Conservation (phyloP, 2,329 filamentous ascomycete species). For the Clarireedia sp. region DNA sequence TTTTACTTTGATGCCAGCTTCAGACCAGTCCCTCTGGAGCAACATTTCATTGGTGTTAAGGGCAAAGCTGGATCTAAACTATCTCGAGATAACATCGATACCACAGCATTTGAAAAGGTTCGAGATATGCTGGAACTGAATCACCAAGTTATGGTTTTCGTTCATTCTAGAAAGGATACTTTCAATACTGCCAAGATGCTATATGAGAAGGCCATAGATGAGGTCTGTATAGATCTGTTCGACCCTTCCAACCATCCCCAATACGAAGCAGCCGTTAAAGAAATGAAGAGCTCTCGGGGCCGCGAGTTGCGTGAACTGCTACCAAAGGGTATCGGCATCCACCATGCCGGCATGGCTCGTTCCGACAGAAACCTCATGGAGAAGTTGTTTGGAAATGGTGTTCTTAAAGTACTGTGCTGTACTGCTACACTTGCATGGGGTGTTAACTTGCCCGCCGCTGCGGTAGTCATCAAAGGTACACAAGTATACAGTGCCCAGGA, state of each 20-base stretch:
- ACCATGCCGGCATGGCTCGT: slow-evolving; percentile 94
- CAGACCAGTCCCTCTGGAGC: slow-evolving; percentile 88
- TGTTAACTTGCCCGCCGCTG: slow-evolving; percentile 94
- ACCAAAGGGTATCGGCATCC: slow-evolving; percentile 84
- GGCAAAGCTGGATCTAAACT: slow-evolving; percentile 76
- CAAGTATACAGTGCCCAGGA: slow-evolving; percentile 86
- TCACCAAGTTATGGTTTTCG: slow-evolving; percentile 99
- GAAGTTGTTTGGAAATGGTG: slow-evolving; percentile 78
- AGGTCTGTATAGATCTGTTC: slow-evolving; percentile 72
- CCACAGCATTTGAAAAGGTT: slow-evolving; percentile 86
- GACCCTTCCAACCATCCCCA: slow-evolving; percentile 71
- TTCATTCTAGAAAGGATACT: slow-evolving; percentile 93
- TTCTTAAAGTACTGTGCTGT: slow-evolving; percentile 97
- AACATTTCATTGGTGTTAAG: slow-evolving; percentile 95
- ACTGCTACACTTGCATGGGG: slow-evolving; percentile 97
- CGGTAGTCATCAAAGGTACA: slow-evolving; percentile 76
- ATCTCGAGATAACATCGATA: slow-evolving; percentile 83
- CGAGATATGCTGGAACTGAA: slow-evolving; percentile 82
- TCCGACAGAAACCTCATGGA: slow-evolving; percentile 96
- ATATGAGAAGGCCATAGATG: slow-evolving; percentile 76
- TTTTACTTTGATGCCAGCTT: slow-evolving; percentile 98
- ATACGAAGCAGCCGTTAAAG: slow-evolving; percentile 71
- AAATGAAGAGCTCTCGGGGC: slow-evolving; percentile 79
- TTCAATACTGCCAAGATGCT: slow-evolving; percentile 79
- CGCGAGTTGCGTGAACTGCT: slow-evolving; percentile 83